Base-by-base conservation (phyloP, 2,329 filamentous ascomycete species). In the Pleochaeta shiraiana region DNA sequence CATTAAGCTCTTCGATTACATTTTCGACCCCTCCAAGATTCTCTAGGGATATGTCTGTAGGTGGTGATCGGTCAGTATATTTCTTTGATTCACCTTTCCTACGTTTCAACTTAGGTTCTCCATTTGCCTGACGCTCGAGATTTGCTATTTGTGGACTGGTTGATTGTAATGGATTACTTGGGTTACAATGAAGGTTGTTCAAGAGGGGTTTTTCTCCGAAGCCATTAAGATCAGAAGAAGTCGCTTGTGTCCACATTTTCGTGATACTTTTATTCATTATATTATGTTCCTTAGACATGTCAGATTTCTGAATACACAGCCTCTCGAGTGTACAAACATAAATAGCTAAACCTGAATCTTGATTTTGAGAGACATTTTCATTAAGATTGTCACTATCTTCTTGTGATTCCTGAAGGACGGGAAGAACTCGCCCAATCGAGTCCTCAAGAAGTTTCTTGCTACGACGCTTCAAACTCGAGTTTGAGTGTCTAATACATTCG, bases 391-490 rank as follows among this genome's bases (percentile, higher is more conserved):
- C 78, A 59, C 74, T 75, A 63, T 79, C 78, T 63, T 79, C 72
- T 45, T 72, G 68, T 47, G 7, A 24, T 12, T 71, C 71, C 68
- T 79, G 77, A 4, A 92, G 77, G 21, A 90, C 83, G 7, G 85
- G 81, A 19, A 96, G 76, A 0, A 91, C 89, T 7, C 89, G 80
- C 67, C 95, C 90, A 67, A 97, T 89, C 39, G 87, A 86, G 67
- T 93, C 88, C 73, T 95, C 88, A 0, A 97, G 76, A 0, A 86
- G 78, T 66, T 84, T 85, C 74, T 93, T 95, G 45, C 89, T 90
- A 68, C 87, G 84, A 26, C 93, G 80, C 67, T 88, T 89, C 26
- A 97, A 75, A 69, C 87, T 90, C 0, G 90, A 95, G 73, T 96
- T 96, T 16, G 90, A 95, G 63, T 79, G 77, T 69, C 90, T 88